These are phyloP conservation scores for Opeltia flavorubescens DNA, from an alignment of 495 filamentous ascomycete genomes.

Conservation along the genomic window DNA sequence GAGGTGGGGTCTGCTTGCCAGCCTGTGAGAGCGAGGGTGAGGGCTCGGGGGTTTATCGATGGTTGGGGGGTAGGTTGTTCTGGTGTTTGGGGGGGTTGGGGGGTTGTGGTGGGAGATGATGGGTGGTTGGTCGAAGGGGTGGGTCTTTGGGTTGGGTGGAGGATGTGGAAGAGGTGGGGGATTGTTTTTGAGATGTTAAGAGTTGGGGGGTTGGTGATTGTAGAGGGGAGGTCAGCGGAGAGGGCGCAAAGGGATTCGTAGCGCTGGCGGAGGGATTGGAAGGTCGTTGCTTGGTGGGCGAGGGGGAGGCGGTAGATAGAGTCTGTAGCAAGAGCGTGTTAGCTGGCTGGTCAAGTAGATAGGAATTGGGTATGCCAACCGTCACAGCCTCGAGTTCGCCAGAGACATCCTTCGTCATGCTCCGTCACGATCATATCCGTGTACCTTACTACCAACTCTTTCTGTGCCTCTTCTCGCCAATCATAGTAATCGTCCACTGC, in stretches of 20 bases:
- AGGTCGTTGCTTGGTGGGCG: constrained; percentile 39
- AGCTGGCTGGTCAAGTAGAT: not conserved
- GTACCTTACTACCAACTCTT: constrained; percentile 68
- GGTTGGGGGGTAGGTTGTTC: constrained; percentile 6
- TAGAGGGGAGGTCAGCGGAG: constrained; percentile 34
- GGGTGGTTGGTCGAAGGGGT: constrained; percentile 15
- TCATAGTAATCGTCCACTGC: constrained; percentile 8
- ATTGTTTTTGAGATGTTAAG: constrained; percentile 27
- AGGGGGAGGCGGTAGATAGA: constrained; percentile 44
- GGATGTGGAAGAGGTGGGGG: constrained; percentile 19
- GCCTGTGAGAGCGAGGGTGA: constrained; percentile 68
- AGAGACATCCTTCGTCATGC: constrained; percentile 74
- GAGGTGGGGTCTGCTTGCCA: constrained; percentile 63
- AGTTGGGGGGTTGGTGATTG: constrained; percentile 30
- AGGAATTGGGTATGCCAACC: constrained; percentile 31
- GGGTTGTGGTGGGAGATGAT: constrained; percentile 1
- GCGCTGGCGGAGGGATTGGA: constrained; percentile 41
- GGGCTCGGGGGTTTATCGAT: constrained; percentile 46
- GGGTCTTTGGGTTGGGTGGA: constrained; percentile 15
- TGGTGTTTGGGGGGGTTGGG: constrained; percentile 1
- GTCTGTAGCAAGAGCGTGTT: constrained; percentile 18
- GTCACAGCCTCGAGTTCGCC: constrained; percentile 74
- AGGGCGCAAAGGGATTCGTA: constrained; percentile 41
- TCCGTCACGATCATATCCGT: constrained; percentile 52
- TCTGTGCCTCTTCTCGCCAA: constrained; percentile 26